Evolutionary conservation across 768 basidiomycete genomes (phyloP), one percentile per base, ranked within the genome.

Genomic region (Collybiopsis confluens): DNA sequence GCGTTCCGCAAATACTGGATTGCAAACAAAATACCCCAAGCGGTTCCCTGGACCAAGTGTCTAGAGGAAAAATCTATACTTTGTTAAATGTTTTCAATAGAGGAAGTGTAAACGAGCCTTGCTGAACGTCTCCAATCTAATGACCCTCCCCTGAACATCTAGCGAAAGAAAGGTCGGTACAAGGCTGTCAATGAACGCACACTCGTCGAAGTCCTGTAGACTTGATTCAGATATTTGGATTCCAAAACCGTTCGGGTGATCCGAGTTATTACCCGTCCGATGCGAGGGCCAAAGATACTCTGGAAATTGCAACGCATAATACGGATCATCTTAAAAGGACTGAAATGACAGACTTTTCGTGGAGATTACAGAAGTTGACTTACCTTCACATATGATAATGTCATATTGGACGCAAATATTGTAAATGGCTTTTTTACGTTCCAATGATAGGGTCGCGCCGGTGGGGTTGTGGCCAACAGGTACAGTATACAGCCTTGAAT

Each of bases 291-390:
- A 42, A 10, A 42, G n/a, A 27, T 52, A 52, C 21, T 24, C 38
- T 16, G 50, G 50, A 41, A 52, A 45, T 57, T 81, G 80, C 30
- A 82, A 64, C 69, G 81, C 82, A 67, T 75, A 84, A 64, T 84
- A 83, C 2, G 83, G 82, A 62, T 83, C 83, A 56, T 85, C 83
- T n/a, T n/a, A n/a, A n/a, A n/a, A n/a, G n/a, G n/a, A n/a, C n/a
- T n/a, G n/a, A n/a, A n/a, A n/a, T n/a, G n/a, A n/a, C n/a, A n/a
- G n/a, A n/a, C n/a, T n/a, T n/a, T n/a, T n/a, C n/a, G n/a, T n/a
- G n/a, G n/a, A n/a, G n/a, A n/a, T n/a, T n/a, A n/a, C n/a, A n/a
- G n/a, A n/a, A n/a, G n/a, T n/a, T n/a, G n/a, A n/a, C n/a, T n/a
- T n/a, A n/a, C n/a, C n/a, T 68, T 85, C 83, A 53, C 77, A 73